Conservation (phyloP, 2,329 filamentous ascomycete species). For the Alternaria postmessia region DNA sequence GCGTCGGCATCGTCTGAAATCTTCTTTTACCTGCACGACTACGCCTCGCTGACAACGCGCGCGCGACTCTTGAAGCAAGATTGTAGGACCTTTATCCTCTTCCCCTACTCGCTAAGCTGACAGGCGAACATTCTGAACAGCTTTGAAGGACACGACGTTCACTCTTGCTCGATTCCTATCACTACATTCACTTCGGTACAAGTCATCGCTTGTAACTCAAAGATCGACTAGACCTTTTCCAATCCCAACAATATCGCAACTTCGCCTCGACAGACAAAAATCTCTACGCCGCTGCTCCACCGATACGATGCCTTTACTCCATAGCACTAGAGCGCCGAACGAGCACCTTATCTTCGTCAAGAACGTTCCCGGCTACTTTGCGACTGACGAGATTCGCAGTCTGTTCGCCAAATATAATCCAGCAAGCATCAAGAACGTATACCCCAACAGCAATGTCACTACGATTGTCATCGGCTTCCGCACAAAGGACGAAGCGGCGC, state of each 20-base stretch:
- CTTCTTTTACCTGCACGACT: neutral
- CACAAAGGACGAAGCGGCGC: slow-evolving; percentile 12
- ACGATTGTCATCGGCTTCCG: slow-evolving; percentile 26
- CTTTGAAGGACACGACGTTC: neutral
- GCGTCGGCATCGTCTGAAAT: neutral
- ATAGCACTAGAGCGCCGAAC: slow-evolving; percentile 3
- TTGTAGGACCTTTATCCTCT: neutral
- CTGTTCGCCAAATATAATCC: slow-evolving; percentile 22
- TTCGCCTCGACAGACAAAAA: neutral
- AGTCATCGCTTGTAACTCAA: neutral
- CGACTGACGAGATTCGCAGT: neutral
- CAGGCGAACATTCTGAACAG: neutral
- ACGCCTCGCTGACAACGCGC: neutral
- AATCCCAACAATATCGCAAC: neutral
- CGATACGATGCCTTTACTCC: slow-evolving; percentile 1
- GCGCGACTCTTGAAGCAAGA: neutral
- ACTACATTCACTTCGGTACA: slow-evolving; percentile 2
- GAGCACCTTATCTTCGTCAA: slow-evolving; percentile 32
- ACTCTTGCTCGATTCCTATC: neutral
- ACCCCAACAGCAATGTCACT: slow-evolving; percentile 20
- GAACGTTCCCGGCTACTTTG: slow-evolving; percentile 25
- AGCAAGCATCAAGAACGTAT: slow-evolving; percentile 26
- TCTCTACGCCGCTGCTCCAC: neutral
- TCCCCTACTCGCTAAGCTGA: neutral
- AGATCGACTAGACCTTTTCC: neutral